These are phyloP conservation scores for Fusarium sororula DNA, from an alignment of 2,329 filamentous ascomycete genomes.

Conservation along the genomic window DNA sequence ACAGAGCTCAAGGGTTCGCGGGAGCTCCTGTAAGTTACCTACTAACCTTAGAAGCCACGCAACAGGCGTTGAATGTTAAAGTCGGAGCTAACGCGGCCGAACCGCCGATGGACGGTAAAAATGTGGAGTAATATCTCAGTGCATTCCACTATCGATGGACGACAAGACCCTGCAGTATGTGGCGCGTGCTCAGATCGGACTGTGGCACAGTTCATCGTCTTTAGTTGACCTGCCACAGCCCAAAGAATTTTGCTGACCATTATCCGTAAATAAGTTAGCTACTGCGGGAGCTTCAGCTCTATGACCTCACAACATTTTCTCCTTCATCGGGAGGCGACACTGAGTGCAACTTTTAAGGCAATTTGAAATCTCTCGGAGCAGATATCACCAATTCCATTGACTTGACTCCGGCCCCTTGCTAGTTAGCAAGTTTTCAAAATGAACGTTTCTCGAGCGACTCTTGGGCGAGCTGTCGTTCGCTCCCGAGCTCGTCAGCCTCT, in stretches of 20 bases:
- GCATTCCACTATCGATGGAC: too few species aligned
- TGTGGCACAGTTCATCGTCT: slow-evolving; percentile 18
- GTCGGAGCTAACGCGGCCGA: slow-evolving; percentile 45
- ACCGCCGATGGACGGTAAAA: slow-evolving; percentile 40
- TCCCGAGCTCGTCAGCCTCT: slow-evolving; percentile 36
- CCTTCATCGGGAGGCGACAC: slow-evolving; percentile 19
- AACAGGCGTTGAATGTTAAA: slow-evolving; percentile 37
- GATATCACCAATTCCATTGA: slow-evolving; percentile 4
- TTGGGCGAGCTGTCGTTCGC: slow-evolving; percentile 43
- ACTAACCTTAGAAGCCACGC: slow-evolving; percentile 42
- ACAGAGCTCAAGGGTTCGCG: slow-evolving; percentile 27
- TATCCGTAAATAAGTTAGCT: slow-evolving; percentile 1
- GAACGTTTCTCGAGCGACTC: slow-evolving; percentile 45
- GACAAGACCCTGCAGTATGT: slow-evolving; percentile 11
- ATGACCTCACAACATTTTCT: slow-evolving; percentile 42
- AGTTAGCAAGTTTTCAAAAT: slow-evolving; percentile 33
- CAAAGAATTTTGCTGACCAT: slow-evolving; percentile 44
- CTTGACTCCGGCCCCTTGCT: background rate
- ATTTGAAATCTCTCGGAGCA: background rate
- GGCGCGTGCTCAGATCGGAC: slow-evolving; percentile 13
- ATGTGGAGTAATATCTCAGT: slow-evolving; percentile 8
- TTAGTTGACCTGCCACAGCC: slow-evolving; percentile 26
- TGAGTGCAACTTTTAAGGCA: background rate
- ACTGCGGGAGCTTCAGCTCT: slow-evolving; percentile 26
- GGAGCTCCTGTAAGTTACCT: slow-evolving; percentile 1